Conservation (phyloP, 208 protist species). For the Paratrypanosoma confusum region DNA sequence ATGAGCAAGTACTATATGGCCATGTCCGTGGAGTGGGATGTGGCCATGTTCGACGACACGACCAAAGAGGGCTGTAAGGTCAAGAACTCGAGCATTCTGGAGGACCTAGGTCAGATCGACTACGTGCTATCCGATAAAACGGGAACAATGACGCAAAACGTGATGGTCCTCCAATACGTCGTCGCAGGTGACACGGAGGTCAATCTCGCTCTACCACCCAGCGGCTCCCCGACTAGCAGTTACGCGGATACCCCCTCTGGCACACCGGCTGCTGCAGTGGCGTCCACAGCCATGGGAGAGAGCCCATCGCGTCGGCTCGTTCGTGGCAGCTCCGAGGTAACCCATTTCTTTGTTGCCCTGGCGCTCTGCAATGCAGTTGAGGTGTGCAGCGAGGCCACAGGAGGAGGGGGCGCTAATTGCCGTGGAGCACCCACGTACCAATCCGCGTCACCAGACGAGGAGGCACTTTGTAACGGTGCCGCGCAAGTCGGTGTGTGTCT, state of each 20-base stretch:
- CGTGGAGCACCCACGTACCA: conserved; percentile 28
- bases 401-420: not conserved
- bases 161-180: conserved; percentile 82
- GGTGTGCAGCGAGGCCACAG: conserved; percentile 8
- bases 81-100: conserved; percentile 83
- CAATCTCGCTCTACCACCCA: not conserved
- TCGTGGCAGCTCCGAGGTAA: too few relatives aligned
- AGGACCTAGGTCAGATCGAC: conserved; percentile 92
- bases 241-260: too few relatives aligned
- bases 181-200: conserved; percentile 17
- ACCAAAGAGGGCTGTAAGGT: conserved; percentile 32
- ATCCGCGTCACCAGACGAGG: conserved; percentile 90
- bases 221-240: not conserved
- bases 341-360: conserved; percentile 49
- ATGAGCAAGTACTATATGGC: conserved; percentile 92
- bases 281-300: not conserved
- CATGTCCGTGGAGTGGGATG: conserved; percentile 86
- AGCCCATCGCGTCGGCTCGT: not conserved
- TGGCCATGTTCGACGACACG: conserved; percentile 56
- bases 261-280: too few relatives aligned
- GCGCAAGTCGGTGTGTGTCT: conserved; percentile 46
- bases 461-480: conserved; percentile 80
- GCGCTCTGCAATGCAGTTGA: conserved; percentile 88
- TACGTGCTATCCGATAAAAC: conserved; percentile 94
- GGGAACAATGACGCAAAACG: conserved; percentile 92